Evolutionary conservation across 352 stramenopile species (phyloP), one percentile per base, ranked within the genome.

Genomic region (Albugo candida): DNA sequence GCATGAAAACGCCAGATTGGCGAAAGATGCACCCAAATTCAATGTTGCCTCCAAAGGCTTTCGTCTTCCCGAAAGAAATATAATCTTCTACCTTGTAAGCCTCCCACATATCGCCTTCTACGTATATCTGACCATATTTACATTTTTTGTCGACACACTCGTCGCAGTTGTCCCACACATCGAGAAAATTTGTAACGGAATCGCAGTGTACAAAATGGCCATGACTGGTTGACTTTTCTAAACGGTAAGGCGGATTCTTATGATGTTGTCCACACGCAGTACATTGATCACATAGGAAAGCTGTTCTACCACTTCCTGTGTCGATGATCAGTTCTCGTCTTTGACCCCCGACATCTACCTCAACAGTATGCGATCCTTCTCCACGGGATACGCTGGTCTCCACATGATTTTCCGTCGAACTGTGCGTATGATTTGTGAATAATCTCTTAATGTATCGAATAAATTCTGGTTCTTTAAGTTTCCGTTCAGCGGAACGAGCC

Each of bases 1-100:
- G 70, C 1, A 80, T 77, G 54, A 97, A 97, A 20, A 95, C 67
- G 12, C 87, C 87, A 0, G 73, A 93, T 48, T 96, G 70, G 37
- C 65, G 61, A 34, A 74, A 86, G 60, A 97, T 95, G 68, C 92
- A 97, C n/a, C 89, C 92, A 65, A 97, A 97, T 39, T 83, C 73
- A 36, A 97, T 74, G 10, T 47, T 31, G 4, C 63, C 58, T 12
- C 27, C 17, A 2, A 62, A 42, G 11, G 42, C n/a, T 37, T 14
- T 47, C 2, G 40, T 10, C 8, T 41, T 34, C 27, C 40, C 47
- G 10, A 85, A 65, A 20, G 54, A 67, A 55, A 92, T 67, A 11
- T 61, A 61, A 52, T 95, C 86, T 13, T 67, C 55, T 17, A 87
- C 65, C 57, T 96, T 91, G 63, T 81, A 94, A 4, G 86, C 88